Base-by-base conservation (phyloP, 129 eudicot genomes). In the Escallonia rubra region DNA sequence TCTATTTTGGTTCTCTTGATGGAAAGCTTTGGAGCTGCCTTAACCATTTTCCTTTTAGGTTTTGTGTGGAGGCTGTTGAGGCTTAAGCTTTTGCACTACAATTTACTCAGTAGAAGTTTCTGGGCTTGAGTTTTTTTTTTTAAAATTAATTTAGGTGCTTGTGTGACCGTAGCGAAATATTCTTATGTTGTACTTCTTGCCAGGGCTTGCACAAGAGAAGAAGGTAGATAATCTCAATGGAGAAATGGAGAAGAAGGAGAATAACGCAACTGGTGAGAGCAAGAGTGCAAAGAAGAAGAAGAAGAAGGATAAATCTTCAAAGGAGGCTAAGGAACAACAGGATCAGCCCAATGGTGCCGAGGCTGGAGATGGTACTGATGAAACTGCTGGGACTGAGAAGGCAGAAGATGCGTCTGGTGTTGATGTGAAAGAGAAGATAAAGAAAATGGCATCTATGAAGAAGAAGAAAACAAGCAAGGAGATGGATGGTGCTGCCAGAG, bases 391-490 rank as follows among this genome's bases (percentile, higher is more conserved):
- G 48, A 56, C 80, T 11, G 74, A 77, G 42, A 64, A 66, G 8
- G 80, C 57, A 39, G 78, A 78, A 15, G 82, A 77, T 57, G 45
- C 47, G 78, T 3, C 34, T 23, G 43, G 76, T 43, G 69, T 78
- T 14, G 87, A 78, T 55, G 70, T 78, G 66, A 82, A 82, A 68
- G 87, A 82, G 63, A 69, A 69, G 67, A 69, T 82, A 4, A 82
- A 82, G 71, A 82, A 75, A 57, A 34, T 74, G 44, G 84, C 87
- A 41, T 59, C 83, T 11, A 34, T 69, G 3, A 82, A 78, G 76
- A 82, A 82, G 74, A 82, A 82, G 70, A 82, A 82, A 65, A 78
- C 87, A 7, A 63, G 68, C 16, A 82, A 82, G 58, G 83, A 82
- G 72, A 56, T 78, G 82, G 83, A 78, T 78, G 81, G 59, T 65